Conservation (phyloP, 805 yeast species). For the Kuraishia piskuri region DNA sequence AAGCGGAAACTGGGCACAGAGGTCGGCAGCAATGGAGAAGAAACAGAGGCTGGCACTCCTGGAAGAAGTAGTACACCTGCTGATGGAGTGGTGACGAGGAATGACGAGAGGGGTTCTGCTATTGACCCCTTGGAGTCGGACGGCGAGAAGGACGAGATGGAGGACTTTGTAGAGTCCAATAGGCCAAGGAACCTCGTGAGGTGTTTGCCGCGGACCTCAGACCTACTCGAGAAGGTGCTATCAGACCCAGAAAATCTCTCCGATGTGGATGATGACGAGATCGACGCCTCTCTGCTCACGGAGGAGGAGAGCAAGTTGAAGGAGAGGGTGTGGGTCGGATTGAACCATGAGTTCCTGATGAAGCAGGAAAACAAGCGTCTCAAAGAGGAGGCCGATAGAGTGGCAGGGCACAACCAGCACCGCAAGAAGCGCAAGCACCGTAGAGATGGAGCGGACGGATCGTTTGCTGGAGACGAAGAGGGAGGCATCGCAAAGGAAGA, state of each 20-base stretch:
- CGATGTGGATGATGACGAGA: constrained; percentile 81
- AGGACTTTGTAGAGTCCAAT: constrained; percentile 29
- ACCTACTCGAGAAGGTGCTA: constrained; percentile 40
- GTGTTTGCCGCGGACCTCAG: constrained; percentile 46
- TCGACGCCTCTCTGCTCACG: constrained; percentile 49
- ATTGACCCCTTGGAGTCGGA: constrained; percentile 8
- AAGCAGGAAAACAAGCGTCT: constrained; percentile 81
- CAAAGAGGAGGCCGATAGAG: constrained; percentile 78
- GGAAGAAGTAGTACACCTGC: constrained; percentile 6
- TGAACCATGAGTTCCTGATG: constrained; percentile 76
- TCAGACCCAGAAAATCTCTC: constrained; percentile 57
- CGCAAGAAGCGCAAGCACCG: constrained; percentile 36
- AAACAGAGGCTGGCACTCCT: constrained; percentile 12
- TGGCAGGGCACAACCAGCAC: constrained; percentile 65
- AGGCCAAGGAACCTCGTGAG: constrained; percentile 46
- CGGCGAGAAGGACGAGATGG: constrained; percentile 6
- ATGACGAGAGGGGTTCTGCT: constrained; percentile 12
- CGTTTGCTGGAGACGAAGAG: constrained; percentile 18
- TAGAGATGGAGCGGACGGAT: constrained; percentile 13
- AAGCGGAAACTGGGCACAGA: constrained; percentile 7
- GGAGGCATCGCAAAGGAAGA: constrained; percentile 19
- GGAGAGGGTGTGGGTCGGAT: constrained; percentile 82
- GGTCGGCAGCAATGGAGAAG: constrained; percentile 6
- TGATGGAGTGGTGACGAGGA: constrained; percentile 17
- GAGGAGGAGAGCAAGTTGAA: constrained; percentile 67